Conservation (phyloP, 2,329 filamentous ascomycete species). For the Fusarium sp. region DNA sequence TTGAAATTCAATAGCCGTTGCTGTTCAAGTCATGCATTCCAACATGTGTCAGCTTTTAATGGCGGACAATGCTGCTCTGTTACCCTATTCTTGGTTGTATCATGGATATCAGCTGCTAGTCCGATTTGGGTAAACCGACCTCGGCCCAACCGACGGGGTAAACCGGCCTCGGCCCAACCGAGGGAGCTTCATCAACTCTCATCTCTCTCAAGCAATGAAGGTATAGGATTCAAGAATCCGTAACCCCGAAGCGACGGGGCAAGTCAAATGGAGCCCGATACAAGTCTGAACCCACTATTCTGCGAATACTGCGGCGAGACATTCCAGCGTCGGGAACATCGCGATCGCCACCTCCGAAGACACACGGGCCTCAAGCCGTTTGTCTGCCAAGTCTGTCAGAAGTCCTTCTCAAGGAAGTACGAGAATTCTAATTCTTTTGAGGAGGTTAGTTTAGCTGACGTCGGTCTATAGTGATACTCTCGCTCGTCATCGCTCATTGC, state of each 20-base stretch:
- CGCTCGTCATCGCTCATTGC: background rate
- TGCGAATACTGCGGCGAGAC: background rate
- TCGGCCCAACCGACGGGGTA: background rate
- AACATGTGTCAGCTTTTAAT: background rate
- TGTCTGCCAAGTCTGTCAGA: background rate
- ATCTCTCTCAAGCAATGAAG: accelerated
- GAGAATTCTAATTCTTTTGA: too few relatives aligned
- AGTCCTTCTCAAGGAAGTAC: background rate
- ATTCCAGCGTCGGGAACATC: background rate
- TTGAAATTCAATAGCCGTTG: accelerated
- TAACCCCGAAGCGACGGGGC: background rate
- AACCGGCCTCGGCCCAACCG: background rate
- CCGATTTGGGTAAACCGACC: background rate
- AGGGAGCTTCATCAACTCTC: accelerated
- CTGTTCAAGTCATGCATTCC: too few relatives aligned
- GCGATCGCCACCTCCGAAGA: conserved; percentile 4
- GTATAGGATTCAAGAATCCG: accelerated
- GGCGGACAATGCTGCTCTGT: accelerated
- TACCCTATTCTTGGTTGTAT: background rate
- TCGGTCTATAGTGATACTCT: background rate
- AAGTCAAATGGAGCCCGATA: background rate
- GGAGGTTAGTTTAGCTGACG: too few relatives aligned
- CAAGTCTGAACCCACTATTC: background rate
- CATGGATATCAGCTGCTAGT: background rate
- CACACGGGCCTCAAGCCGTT: conserved; percentile 1